Evolutionary conservation across 148 eudicot genomes (phyloP), one percentile per base, ranked within the genome.

Genomic region (Heliosperma pusillum): DNA sequence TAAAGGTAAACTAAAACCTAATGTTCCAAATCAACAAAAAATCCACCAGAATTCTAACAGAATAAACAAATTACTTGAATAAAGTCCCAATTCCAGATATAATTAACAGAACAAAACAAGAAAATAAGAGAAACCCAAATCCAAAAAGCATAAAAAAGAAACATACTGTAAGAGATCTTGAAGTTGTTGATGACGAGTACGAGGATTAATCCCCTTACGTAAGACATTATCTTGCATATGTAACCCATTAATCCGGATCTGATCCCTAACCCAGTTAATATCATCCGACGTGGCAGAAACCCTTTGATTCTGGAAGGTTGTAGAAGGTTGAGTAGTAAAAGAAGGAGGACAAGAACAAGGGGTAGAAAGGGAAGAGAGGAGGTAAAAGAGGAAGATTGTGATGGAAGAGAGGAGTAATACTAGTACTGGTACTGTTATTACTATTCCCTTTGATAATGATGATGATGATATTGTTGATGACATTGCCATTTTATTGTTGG

Each of bases 181-280:
- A 60, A 93, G 92, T 77, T 93, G 98, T 52, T 93, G 90, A 58
- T 79, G 84, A 25, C 98, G 85, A 50, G 96, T 93, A 16, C 98
- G 89, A 59, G 98, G 98, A 83, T 93, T 93, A 74, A 93, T 93
- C 79, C 98, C 98, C 55, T 93, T 93, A 5, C 98, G 86, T 20
- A 90, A 85, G 47, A 90, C 84, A 83, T 93, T 93, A 29, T 91
- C 92, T 40, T 83, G 87, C 97, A 93, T 90, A 72, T 86, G 92
- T 57, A 93, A 72, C 10, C 97, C 98, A 65, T 93, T 93, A 16
- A 82, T 63, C 71, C 78, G 85, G 86, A 93, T 89, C 91, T 87
- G 92, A 25, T 77, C 73, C 68, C 76, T 85, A 24, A 91, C 87
- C 98, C 98, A 93, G 17, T 69, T 63, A 29, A 93, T 74, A 84